These are phyloP conservation scores for Penicillium concentricum DNA, from an alignment of 2,329 filamentous ascomycete genomes.

Conservation along the genomic window DNA sequence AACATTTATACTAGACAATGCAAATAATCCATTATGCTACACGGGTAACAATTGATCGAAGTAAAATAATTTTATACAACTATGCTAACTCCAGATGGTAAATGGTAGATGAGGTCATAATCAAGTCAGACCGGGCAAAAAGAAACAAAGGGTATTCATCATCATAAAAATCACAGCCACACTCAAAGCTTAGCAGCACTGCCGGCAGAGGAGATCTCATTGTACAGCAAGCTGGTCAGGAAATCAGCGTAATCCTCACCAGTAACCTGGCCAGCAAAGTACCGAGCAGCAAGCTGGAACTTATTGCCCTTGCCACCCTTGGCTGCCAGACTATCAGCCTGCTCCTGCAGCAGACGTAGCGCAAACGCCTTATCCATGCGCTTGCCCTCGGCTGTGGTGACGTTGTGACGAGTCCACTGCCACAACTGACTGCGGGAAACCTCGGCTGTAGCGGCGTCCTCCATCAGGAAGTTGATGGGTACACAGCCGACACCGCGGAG, in stretches of 20 bases:
- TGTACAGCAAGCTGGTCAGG: slow-evolving; percentile 80
- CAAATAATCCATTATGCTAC: neutral
- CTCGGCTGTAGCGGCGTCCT: slow-evolving; percentile 95
- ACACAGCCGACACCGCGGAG: slow-evolving; percentile 91
- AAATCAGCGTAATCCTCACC: slow-evolving; percentile 98
- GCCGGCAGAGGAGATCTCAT: slow-evolving; percentile 58
- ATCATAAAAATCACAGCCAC: slow-evolving; percentile 20
- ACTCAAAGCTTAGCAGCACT: slow-evolving; percentile 64
- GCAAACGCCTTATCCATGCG: slow-evolving; percentile 90
- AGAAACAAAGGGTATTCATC: slow-evolving; percentile 29
- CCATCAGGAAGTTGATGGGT: slow-evolving; percentile 97
- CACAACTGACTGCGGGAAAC: slow-evolving; percentile 92
- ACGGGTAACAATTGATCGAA: neutral
- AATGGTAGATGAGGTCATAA: neutral
- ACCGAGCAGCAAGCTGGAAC: slow-evolving; percentile 83
- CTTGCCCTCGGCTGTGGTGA: slow-evolving; percentile 82
- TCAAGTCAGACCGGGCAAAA: neutral
- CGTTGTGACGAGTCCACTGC: slow-evolving; percentile 82
- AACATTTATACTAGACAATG: too few species aligned
- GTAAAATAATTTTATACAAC: slow-evolving; percentile 21
- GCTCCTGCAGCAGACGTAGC: slow-evolving; percentile 81
- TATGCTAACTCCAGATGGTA: slow-evolving; percentile 20
- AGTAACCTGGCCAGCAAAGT: slow-evolving; percentile 89
- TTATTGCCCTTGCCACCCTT: slow-evolving; percentile 87
- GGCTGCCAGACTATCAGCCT: slow-evolving; percentile 69